Base-by-base conservation (phyloP, 2,329 filamentous ascomycete species). In the Fusarium sp. region DNA sequence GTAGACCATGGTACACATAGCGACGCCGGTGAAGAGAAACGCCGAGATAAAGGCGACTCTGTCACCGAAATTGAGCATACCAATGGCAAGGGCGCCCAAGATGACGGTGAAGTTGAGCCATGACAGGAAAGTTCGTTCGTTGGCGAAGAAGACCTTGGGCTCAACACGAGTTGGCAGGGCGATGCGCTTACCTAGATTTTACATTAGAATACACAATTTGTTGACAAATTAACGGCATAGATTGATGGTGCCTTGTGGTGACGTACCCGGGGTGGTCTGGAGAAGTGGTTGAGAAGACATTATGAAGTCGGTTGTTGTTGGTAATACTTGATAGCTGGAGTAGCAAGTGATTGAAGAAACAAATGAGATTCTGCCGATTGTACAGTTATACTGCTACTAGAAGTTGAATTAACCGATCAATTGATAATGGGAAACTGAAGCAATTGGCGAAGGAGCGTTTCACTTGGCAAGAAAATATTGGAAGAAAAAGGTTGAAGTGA, bases 101-200 rank as follows among this genome's bases (percentile, higher is more conserved):
- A 99, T 95, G 78, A 99, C 94, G 80, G 94, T 97, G 87, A 98
- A 98, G 88, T 99, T 99, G 78, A 99, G 93, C 96, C 96, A 99
- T 82, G 94, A 97, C 78, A 99, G 90, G 81, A 99, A 99, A 69
- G 96, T 99, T 70, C 96, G 93, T 85, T 99, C 96, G 87, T 99
- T 99, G 83, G 96, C 96, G 87, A 99, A 99, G 89, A 98, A 99
- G 86, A 99, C 96, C 84, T 99, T 99, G 76, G 96, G 96, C 83
- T 99, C 96, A 82, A 99, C 95, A 74, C 96, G 94, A 65, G 95
- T 98, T 61, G 96, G 96, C 71, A 99, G 93, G 77, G 96, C 95
- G 80, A 99, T 98, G 79, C 95, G 93, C 86, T 99, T 99, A 88
- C 95, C 95, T 97, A 76, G 49, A n/a, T 37, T 21, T 45, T 30